A percentile compares a stretch with the other conserved stretches of the same genome.
phyloP scores from a whole-genome alignment of 1,284 basidiomycete species.

The Moniliophthora roreri region DNA sequence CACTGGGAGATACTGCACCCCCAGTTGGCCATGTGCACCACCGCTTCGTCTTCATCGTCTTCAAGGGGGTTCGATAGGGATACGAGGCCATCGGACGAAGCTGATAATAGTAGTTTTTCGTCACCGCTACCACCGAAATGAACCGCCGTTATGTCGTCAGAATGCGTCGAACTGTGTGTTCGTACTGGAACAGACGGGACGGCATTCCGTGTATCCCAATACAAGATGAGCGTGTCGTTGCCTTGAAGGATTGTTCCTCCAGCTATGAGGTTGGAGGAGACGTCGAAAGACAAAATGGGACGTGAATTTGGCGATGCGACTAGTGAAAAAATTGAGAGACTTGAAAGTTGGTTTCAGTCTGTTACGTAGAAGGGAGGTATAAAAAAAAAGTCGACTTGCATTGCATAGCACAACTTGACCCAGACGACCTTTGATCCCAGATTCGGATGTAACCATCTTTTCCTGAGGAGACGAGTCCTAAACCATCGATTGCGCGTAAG shows the following conservation, averaged over 20 bases:
- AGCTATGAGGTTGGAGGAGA: slow-evolving; percentile 64
- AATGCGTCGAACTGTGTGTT: slow-evolving; percentile 65
- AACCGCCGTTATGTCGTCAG: slow-evolving; percentile 74
- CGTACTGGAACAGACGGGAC: slow-evolving; percentile 38
- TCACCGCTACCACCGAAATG: too few species aligned
- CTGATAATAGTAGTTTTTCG: slow-evolving; percentile 56
- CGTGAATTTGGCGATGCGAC: slow-evolving; percentile 47
- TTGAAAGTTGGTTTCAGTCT: slow-evolving; percentile 46
- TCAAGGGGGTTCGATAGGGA: slow-evolving; percentile 66
- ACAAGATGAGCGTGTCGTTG: slow-evolving; percentile 70
- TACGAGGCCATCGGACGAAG: slow-evolving; percentile 72
- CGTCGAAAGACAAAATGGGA: slow-evolving; percentile 64
- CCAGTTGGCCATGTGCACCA: slow-evolving; percentile 69
- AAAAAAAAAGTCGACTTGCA: slow-evolving; percentile 42
- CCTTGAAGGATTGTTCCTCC: slow-evolving; percentile 70
- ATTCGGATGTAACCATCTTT: slow-evolving; percentile 63
- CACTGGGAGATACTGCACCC: slow-evolving; percentile 73
- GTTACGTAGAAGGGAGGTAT: slow-evolving; percentile 6
- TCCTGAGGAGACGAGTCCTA: slow-evolving; percentile 58
- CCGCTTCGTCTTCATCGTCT: slow-evolving; percentile 74
- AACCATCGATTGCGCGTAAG: slow-evolving; percentile 37
- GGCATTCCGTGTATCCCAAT: slow-evolving; percentile 44
- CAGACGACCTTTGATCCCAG: slow-evolving; percentile 71
- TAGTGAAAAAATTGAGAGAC: slow-evolving; percentile 36
- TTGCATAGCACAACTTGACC: slow-evolving; percentile 50